Base-by-base conservation (phyloP, 768 basidiomycete genomes). In the Botryobasidium botryosum region DNA sequence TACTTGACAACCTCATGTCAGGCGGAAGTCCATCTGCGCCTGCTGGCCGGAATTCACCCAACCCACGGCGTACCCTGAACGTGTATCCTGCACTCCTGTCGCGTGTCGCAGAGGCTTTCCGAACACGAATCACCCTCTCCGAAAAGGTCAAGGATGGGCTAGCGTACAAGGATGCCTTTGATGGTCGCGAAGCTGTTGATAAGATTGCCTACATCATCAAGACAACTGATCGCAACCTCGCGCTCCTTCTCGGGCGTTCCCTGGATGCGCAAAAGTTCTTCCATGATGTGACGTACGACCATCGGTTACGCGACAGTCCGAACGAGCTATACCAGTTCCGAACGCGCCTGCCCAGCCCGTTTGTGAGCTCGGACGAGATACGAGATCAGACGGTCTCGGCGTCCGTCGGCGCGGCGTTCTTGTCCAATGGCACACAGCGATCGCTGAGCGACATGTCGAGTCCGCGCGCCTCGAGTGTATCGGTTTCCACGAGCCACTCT, bases 281-380 rank as follows among this genome's bases (percentile, higher is more conserved):
- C 59, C 94, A 99, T 57, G 94, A 97, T 56, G 94, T 99, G 52
- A 96, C 94, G 6, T 99, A 97, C 57, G 92, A 96, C 56, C 94
- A 99, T 59, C 79, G 92, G 12, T 59, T 99, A 46, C 68, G 94
- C 41, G 94, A 97, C 61, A 87, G 77, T 55, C 65, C 77, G 0
- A 70, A 71, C 50, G 94, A 99, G 62, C 62, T 99, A 25, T 99
- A 96, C 61, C 90, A 92, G 57, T 97, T 99, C 62, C 70, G 77
- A 51, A 79, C 84, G 38, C 75, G 78, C 55, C 57, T 94, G 31
- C 72, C 78, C 4, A 86, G 78, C 56, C 85, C 84, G 2, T 90
- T 88, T 56, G 80, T 83, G 47, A 79, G 79, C 46, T 81, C 44
- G 60, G 64, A 50, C 55, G 62, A 44, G 52, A 55, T 54, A 43